Percentiles rank a stretch among this genome's conserved stretches.
Evolutionary conservation across 179 eudicot genomes (phyloP).

Genomic region (Drosera spatulata): DNA sequence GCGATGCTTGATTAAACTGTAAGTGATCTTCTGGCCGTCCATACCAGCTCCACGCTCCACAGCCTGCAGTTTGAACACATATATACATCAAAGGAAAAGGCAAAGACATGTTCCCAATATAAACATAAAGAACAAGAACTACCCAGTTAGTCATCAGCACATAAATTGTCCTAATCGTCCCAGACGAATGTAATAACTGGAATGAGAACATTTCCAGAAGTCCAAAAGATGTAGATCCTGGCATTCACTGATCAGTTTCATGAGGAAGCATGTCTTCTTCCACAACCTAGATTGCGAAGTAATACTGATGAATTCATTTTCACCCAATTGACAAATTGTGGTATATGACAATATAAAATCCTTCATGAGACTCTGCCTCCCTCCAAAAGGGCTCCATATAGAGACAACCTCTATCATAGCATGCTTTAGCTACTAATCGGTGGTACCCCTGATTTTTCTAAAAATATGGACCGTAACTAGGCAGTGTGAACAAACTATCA

Average conservation of each 20-base stretch:
- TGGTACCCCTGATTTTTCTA: too few species aligned
- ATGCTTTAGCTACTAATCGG: too few species aligned
- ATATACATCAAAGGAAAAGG: not conserved
- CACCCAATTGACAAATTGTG: not conserved
- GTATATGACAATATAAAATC: not conserved
- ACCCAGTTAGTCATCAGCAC: too few species aligned
- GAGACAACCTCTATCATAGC: not conserved
- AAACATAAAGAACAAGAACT: not conserved
- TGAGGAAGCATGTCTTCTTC: too few species aligned
- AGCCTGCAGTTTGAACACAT: conserved; percentile 35
- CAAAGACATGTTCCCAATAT: not conserved
- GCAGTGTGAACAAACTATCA: conserved; percentile 8
- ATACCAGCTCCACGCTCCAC: conserved; percentile 98
- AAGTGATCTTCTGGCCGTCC: conserved; percentile 94
- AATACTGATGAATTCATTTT: too few species aligned
- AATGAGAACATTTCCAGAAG: too few species aligned
- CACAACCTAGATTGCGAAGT: too few species aligned
- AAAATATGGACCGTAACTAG: not conserved
- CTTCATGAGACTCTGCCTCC: too few species aligned
- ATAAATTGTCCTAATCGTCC: too few species aligned
- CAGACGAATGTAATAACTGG: too few species aligned
- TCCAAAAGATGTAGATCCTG: too few species aligned
- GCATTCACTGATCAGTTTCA: too few species aligned
- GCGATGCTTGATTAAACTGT: conserved; percentile 83
- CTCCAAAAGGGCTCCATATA: not conserved